These are phyloP conservation scores for Termitomyces sp. DNA, from an alignment of 768 basidiomycete genomes.

Conservation along the genomic window DNA sequence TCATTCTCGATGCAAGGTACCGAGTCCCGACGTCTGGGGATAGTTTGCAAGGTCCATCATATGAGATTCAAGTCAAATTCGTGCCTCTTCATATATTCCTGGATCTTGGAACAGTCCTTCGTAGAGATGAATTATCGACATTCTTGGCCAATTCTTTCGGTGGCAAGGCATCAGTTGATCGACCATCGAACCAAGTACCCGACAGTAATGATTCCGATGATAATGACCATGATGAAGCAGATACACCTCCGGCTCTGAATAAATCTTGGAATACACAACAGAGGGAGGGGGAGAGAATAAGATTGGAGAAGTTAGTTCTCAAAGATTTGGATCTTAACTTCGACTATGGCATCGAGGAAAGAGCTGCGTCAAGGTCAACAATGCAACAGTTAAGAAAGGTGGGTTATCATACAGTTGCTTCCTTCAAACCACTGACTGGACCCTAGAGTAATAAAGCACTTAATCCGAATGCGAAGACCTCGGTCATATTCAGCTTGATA, in stretches of 20 bases:
- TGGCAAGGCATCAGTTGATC: background rate
- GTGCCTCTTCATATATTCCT: conserved; percentile 75
- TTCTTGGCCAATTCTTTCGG: conserved; percentile 45
- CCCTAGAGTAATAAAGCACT: background rate
- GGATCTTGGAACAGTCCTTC: conserved; percentile 51
- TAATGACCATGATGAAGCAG: conserved; percentile 27
- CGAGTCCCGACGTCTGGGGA: background rate
- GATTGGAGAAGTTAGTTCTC: conserved; percentile 49
- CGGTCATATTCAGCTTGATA: conserved; percentile 49
- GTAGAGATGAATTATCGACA: conserved; percentile 33
- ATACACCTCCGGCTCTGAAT: conserved; percentile 38
- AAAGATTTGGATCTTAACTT: conserved; percentile 56
- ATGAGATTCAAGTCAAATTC: conserved; percentile 37
- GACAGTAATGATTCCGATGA: conserved; percentile 17
- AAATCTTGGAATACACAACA: conserved; percentile 15
- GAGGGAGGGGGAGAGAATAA: conserved; percentile 34
- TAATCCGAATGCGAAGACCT: conserved; percentile 18
- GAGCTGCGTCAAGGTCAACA: background rate
- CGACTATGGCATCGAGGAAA: conserved; percentile 33
- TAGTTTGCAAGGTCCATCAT: background rate
- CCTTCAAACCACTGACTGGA: background rate
- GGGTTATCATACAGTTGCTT: background rate
- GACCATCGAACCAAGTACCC: background rate
- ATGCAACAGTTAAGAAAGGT: background rate
- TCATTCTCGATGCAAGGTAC: conserved; percentile 3